These are phyloP conservation scores for Metschnikowia kunwiensis DNA, from an alignment of 805 yeast species.

Conservation along the genomic window DNA sequence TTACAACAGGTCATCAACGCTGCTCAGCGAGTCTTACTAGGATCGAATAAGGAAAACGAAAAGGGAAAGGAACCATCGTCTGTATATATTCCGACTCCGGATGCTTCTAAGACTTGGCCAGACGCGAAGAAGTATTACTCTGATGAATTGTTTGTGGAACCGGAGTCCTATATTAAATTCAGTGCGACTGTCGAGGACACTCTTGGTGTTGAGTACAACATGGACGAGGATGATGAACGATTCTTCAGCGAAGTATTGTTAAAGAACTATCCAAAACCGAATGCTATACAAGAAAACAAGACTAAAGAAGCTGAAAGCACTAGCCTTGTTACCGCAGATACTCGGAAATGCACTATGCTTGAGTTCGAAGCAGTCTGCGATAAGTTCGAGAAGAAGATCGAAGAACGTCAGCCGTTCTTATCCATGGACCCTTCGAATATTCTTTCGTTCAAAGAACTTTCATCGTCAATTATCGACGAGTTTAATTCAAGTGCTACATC, in stretches of 20 bases:
- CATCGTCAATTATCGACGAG: constrained; percentile 43
- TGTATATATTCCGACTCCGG: constrained; percentile 94
- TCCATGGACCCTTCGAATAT: constrained; percentile 81
- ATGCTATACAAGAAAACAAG: constrained; percentile 12
- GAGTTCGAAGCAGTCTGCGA: constrained; percentile 82
- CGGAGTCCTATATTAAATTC: constrained; percentile 78
- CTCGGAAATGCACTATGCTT: constrained; percentile 57
- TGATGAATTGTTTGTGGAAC: constrained; percentile 59
- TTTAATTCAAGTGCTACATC: constrained; percentile 25
- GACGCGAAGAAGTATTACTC: constrained; percentile 72
- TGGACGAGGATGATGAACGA: constrained; percentile 85
- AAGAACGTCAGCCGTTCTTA: constrained; percentile 83
- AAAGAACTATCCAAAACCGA: constrained; percentile 25
- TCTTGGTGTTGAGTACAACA: constrained; percentile 75
- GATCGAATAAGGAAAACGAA: constrained; percentile 31
- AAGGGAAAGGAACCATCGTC: constrained; percentile 24
- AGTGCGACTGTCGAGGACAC: constrained; percentile 97
- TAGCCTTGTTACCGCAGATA: background rate
- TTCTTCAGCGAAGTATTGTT: constrained; percentile 49
- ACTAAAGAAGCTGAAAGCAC: constrained; percentile 7
- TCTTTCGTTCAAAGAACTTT: constrained; percentile 65
- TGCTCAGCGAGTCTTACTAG: constrained; percentile 58
- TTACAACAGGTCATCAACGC: constrained; percentile 87
- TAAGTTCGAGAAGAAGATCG: constrained; percentile 68
- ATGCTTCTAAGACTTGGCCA: constrained; percentile 79